A percentile compares a stretch with the other conserved stretches of the same genome.
These are phyloP conservation scores for Scenedesmus sp. DNA, from an alignment of 163 green algal genomes.

Conservation along the genomic window DNA sequence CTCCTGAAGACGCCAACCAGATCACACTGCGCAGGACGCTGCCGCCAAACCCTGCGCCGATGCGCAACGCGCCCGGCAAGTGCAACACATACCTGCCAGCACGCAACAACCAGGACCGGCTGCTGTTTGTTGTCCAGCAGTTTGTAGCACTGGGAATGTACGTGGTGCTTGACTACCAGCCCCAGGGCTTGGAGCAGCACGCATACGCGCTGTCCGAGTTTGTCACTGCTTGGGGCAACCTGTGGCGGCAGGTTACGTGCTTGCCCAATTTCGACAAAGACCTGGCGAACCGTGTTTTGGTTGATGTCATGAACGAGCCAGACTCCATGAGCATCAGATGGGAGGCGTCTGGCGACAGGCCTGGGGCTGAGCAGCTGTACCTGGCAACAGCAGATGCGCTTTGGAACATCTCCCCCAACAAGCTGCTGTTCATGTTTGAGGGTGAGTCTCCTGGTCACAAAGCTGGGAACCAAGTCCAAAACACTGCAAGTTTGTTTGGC, in stretches of 20 bases:
- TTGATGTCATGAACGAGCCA: slow-evolving; percentile 57
- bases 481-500: neutral
- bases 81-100: slow-evolving; percentile 43
- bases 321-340: slow-evolving; percentile 51
- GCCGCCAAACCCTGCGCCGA: neutral
- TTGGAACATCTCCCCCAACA: slow-evolving; percentile 24
- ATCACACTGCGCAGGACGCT: neutral
- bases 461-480: neutral
- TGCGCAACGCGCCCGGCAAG: neutral
- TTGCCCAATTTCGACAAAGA: slow-evolving; percentile 48
- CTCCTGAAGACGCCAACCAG: neutral
- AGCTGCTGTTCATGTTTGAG: slow-evolving; percentile 59
- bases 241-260: slow-evolving; percentile 40
- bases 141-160: slow-evolving; percentile 50
- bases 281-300: slow-evolving; percentile 26
- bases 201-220: slow-evolving; percentile 33
- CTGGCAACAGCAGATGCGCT: slow-evolving; percentile 46
- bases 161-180: slow-evolving; percentile 52
- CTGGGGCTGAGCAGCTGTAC: slow-evolving; percentile 52
- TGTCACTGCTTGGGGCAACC: neutral
- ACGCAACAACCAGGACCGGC: neutral
- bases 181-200: slow-evolving; percentile 33
- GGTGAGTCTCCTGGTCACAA: neutral
- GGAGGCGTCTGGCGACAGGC: slow-evolving; percentile 28
- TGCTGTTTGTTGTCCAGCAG: slow-evolving; percentile 44